Percentiles rank a stretch among this genome's conserved stretches.
phyloP scores from a whole-genome alignment of 164 flowering plant genomes.

The Annona squamosa region DNA sequence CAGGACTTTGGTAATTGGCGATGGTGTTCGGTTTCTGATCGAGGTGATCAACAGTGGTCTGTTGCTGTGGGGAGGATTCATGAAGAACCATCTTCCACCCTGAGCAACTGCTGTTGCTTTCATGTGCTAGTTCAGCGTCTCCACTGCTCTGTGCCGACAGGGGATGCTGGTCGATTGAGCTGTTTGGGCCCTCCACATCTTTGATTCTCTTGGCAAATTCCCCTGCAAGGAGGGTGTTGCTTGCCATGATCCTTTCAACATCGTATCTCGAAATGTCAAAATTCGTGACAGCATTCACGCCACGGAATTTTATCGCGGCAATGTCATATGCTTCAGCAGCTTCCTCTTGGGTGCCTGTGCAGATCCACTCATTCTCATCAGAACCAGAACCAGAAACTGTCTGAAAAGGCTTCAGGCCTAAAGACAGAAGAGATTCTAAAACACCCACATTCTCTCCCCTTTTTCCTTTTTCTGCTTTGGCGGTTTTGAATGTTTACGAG shows the following conservation, averaged over 20 bases:
- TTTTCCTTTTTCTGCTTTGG: background rate
- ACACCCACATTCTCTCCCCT: background rate
- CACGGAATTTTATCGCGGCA: conserved; percentile 74
- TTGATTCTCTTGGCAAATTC: conserved; percentile 48
- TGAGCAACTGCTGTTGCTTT: conserved; percentile 14
- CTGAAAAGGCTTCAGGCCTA: background rate
- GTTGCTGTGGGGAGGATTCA: conserved; percentile 22
- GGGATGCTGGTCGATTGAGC: conserved; percentile 5
- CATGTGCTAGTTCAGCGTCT: conserved; percentile 18
- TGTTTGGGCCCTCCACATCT: conserved; percentile 13
- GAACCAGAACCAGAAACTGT: background rate
- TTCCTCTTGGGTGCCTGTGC: conserved; percentile 67
- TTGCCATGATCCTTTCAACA: conserved; percentile 49
- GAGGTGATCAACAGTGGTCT: conserved; percentile 17
- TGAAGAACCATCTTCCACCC: conserved; percentile 47
- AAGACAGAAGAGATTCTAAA: background rate
- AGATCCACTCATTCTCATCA: background rate
- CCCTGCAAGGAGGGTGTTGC: conserved; percentile 53
- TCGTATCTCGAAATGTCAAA: conserved; percentile 58
- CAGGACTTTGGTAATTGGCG: conserved; percentile 17
- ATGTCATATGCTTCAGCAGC: conserved; percentile 76
- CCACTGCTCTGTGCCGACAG: conserved; percentile 9
- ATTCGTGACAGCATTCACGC: conserved; percentile 60
- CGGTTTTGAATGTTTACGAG: background rate
- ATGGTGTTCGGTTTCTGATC: conserved; percentile 24